A percentile compares a stretch with the other conserved stretches of the same genome.
Conservation (phyloP, 208 protist species). For the Leishmania amazonensis region DNA sequence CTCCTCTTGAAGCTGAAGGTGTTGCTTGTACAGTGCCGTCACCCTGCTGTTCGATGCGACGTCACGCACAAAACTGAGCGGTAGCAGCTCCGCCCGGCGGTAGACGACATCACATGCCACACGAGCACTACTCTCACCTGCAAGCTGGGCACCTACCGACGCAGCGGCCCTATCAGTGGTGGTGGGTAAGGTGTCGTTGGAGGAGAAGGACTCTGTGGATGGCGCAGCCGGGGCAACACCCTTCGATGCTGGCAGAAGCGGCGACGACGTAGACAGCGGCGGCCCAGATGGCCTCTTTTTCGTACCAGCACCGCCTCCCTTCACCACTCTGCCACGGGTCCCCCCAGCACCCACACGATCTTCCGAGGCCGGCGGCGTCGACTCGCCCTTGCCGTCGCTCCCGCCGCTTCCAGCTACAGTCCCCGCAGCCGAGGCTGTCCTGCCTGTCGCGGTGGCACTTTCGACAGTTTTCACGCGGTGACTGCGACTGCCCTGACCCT, state of each 20-base stretch:
- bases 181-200: not conserved
- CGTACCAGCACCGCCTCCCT: not conserved
- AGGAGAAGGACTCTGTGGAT: not conserved
- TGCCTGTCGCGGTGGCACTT: not conserved
- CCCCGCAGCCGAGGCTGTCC: not conserved
- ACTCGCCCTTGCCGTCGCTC: not conserved
- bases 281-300: not conserved
- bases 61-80: slow-evolving; percentile 52
- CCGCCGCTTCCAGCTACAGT: not conserved
- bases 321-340: not conserved
- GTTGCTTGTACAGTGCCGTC: slow-evolving; percentile 15
- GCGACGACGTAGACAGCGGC: not conserved
- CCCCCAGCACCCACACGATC: not conserved
- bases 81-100: slow-evolving; percentile 48
- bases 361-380: not conserved
- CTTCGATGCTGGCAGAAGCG: not conserved
- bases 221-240: not conserved
- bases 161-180: not conserved
- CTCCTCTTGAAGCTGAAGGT: slow-evolving; percentile 26
- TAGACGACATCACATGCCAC: slow-evolving; percentile 19
- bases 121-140: not conserved
- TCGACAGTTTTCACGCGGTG: not conserved
- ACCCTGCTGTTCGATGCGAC: slow-evolving; percentile 39
- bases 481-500: not conserved
- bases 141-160: not conserved